Evolutionary conservation across 1,139 yeast genomes (phyloP).

Genomic region (Suhomyces ambrosiae): DNA sequence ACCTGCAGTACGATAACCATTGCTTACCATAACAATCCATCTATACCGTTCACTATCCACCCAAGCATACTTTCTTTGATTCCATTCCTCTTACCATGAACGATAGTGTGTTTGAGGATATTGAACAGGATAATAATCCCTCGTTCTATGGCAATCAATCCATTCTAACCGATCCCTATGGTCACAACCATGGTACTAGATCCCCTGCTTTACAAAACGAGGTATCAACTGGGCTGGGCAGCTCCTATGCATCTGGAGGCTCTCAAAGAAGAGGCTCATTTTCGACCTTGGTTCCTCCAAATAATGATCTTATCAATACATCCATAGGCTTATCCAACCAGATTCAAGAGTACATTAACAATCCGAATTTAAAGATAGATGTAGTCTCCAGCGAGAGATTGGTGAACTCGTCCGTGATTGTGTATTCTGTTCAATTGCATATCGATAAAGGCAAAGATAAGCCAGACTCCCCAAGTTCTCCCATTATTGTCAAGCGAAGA

Average conservation of each 20-base stretch:
- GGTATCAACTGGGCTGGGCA: slow-evolving; percentile 8
- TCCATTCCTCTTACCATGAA: slow-evolving; percentile 9
- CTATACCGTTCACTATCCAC: background rate
- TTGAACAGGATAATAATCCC: slow-evolving; percentile 53
- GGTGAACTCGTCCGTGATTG: slow-evolving; percentile 43
- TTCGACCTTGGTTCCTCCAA: slow-evolving; percentile 9
- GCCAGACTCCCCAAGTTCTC: slow-evolving; percentile 7
- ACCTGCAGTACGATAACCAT: slow-evolving; percentile 2
- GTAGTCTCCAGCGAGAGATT: slow-evolving; percentile 41
- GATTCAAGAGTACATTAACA: slow-evolving; percentile 33
- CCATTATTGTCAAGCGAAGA: slow-evolving; percentile 48
- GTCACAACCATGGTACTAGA: slow-evolving; percentile 11
- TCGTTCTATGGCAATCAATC: slow-evolving; percentile 44
- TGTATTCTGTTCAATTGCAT: slow-evolving; percentile 40
- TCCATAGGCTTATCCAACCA: slow-evolving; percentile 44
- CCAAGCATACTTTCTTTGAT: background rate
- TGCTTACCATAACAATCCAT: slow-evolving; percentile 3
- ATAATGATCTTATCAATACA: slow-evolving; percentile 29
- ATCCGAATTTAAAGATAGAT: slow-evolving; percentile 31
- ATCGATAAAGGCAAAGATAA: slow-evolving; percentile 13
- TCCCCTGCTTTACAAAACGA: slow-evolving; percentile 4
- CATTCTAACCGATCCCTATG: slow-evolving; percentile 32
- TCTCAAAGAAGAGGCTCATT: slow-evolving; percentile 4
- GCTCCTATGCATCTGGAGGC: background rate
- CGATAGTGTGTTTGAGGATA: slow-evolving; percentile 34